These are phyloP conservation scores for Moesziomyces antarcticus DNA, from an alignment of 1,284 basidiomycete species.

Conservation along the genomic window DNA sequence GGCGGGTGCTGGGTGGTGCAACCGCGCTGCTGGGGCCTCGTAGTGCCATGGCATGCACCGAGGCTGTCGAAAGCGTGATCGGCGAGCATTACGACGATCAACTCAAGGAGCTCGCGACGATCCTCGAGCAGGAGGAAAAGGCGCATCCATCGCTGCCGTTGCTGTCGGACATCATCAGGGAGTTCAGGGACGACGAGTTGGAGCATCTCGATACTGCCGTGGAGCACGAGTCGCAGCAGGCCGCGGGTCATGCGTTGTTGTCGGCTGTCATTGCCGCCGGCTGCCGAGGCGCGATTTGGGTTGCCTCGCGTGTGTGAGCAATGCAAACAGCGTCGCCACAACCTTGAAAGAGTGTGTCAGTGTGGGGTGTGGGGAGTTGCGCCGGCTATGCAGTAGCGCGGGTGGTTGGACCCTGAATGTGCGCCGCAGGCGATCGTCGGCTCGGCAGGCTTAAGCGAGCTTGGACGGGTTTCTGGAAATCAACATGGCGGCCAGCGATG, in stretches of 20 bases:
- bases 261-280: slow-evolving; percentile 85
- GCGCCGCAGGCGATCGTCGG: too few relatives aligned
- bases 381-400: too few relatives aligned
- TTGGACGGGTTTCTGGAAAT: too few relatives aligned
- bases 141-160: slow-evolving; percentile 80
- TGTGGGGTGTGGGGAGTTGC: too few relatives aligned
- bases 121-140: slow-evolving; percentile 30
- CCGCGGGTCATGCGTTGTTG: slow-evolving; percentile 89
- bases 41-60: slow-evolving; percentile 97
- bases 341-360: too few relatives aligned
- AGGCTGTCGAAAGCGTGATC: slow-evolving; percentile 96
- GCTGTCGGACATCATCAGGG: slow-evolving; percentile 79
- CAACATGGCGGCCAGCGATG: too few relatives aligned
- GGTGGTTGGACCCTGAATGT: too few relatives aligned
- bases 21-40: slow-evolving; percentile 91
- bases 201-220: slow-evolving; percentile 94
- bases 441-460: too few relatives aligned
- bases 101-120: slow-evolving; percentile 48
- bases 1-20: slow-evolving; percentile 83
- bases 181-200: slow-evolving; percentile 93
- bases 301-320: slow-evolving; percentile 71
- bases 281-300: slow-evolving; percentile 87
- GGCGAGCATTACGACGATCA: slow-evolving; percentile 95
- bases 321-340: background rate
- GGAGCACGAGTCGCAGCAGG: slow-evolving; percentile 86